These are phyloP conservation scores for Boeremia lycopersici DNA, from an alignment of 2,329 filamentous ascomycete genomes.

Conservation along the genomic window DNA sequence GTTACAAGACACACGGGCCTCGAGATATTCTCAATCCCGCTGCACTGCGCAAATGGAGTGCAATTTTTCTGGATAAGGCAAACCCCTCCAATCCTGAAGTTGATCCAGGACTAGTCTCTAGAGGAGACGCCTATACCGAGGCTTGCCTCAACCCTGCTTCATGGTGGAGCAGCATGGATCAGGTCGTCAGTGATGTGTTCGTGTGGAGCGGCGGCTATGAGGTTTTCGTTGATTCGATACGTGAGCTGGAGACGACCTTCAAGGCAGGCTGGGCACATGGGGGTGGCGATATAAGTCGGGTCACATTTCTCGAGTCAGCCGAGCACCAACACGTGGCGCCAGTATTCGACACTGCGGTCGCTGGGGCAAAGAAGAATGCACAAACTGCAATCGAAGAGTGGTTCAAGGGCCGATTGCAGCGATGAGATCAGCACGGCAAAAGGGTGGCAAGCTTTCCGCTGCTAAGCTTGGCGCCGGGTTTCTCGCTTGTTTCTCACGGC, in stretches of 20 bases:
- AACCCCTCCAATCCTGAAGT: constrained; percentile 14
- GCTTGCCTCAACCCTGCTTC: constrained; percentile 15
- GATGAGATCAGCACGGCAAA: constrained; percentile 5
- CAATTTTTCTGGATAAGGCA: constrained; percentile 23
- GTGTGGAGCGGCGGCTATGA: constrained; percentile 16
- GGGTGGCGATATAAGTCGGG: constrained; percentile 17
- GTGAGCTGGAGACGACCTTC: constrained; percentile 12
- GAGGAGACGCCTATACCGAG: constrained; percentile 26
- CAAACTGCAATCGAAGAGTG: constrained; percentile 22
- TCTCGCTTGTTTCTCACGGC: constrained; percentile 4
- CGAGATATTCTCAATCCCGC: constrained; percentile 15
- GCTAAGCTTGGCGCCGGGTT: constrained; percentile 1
- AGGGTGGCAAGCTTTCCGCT: constrained; percentile 12
- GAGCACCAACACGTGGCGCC: constrained; percentile 27
- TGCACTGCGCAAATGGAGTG: constrained; percentile 19
- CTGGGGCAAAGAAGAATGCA: constrained; percentile 6
- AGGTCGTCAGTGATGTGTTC: constrained; percentile 17
- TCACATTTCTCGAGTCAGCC: constrained; percentile 19
- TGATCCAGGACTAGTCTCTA: constrained; percentile 17
- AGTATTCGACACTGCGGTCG: constrained; percentile 24
- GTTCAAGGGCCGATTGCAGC: constrained; percentile 17
- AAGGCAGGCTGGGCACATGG: constrained; percentile 24
- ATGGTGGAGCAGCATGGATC: constrained; percentile 20
- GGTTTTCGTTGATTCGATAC: constrained; percentile 22
- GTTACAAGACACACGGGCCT: constrained; percentile 18